These are phyloP conservation scores for Pichia sp. DNA, from an alignment of 1,139 yeast genomes.

Conservation along the genomic window DNA sequence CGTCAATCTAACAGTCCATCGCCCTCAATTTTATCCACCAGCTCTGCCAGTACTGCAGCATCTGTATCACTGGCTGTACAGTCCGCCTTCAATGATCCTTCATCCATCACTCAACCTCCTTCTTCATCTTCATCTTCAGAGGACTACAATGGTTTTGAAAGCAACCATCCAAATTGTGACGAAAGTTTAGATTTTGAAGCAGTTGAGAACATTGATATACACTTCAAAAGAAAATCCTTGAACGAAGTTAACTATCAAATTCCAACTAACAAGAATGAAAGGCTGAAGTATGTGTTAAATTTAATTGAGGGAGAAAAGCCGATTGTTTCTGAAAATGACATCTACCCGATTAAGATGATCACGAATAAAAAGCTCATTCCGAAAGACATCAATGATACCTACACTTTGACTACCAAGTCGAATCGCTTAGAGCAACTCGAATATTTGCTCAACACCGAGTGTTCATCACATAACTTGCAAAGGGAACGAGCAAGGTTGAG, in stretches of 20 bases:
- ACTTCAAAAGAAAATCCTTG: slow-evolving; percentile 5
- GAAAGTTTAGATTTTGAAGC: neutral
- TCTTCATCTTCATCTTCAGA: neutral
- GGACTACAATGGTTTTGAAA: neutral
- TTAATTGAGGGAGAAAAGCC: slow-evolving; percentile 22
- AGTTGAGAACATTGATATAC: neutral
- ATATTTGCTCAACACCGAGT: slow-evolving; percentile 24
- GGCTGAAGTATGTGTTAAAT: slow-evolving; percentile 14
- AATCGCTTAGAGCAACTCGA: slow-evolving; percentile 26
- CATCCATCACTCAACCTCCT: neutral
- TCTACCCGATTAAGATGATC: slow-evolving; percentile 21
- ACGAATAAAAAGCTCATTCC: slow-evolving; percentile 23
- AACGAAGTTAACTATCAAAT: slow-evolving; percentile 9
- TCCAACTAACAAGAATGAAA: slow-evolving; percentile 21
- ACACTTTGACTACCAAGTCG: slow-evolving; percentile 27
- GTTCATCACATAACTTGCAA: slow-evolving; percentile 38
- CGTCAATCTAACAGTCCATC: neutral
- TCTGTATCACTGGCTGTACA: neutral
- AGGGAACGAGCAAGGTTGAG: slow-evolving; percentile 40
- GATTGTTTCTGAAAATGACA: slow-evolving; percentile 21
- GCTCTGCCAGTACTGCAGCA: neutral
- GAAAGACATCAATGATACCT: slow-evolving; percentile 23
- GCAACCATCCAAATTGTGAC: neutral
- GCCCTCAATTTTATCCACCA: neutral
- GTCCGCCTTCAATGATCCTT: neutral